These are phyloP conservation scores for Aspergillus fischeri DNA, from an alignment of 2,329 filamentous ascomycete genomes.

Conservation along the genomic window DNA sequence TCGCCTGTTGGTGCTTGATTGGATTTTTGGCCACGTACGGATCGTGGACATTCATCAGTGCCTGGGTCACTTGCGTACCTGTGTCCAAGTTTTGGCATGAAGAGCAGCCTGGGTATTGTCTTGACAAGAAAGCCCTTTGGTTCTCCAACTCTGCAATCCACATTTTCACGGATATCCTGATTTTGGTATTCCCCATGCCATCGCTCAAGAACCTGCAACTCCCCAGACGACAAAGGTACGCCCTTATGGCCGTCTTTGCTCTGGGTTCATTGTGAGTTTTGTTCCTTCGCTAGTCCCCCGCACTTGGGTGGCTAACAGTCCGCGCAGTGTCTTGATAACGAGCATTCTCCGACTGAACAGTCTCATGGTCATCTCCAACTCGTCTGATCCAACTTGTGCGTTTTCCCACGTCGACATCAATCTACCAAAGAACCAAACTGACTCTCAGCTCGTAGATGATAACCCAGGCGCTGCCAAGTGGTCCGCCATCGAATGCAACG, in stretches of 20 bases:
- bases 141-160: conserved; percentile 42
- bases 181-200: conserved; percentile 41
- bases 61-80: conserved; percentile 30
- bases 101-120: conserved; percentile 27
- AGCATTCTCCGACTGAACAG: conserved; percentile 34
- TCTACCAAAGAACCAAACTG: background rate
- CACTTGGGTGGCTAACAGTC: conserved; percentile 15
- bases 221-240: conserved; percentile 36
- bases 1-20: conserved; percentile 32
- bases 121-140: conserved; percentile 40
- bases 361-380: conserved; percentile 26
- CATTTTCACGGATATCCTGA: conserved; percentile 41
- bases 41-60: conserved; percentile 28
- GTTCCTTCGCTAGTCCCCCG: background rate
- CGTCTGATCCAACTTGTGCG: conserved; percentile 27
- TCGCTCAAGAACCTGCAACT: conserved; percentile 39
- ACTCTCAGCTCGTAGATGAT: conserved; percentile 18
- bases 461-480: conserved; percentile 40
- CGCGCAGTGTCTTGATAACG: conserved; percentile 36
- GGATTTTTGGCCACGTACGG: conserved; percentile 29
- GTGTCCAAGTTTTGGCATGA: conserved; percentile 28
- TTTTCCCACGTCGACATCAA: background rate
- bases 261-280: conserved; percentile 40
- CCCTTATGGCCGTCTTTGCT: conserved; percentile 39
- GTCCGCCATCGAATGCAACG: conserved; percentile 41